Percentiles rank a stretch among this genome's conserved stretches.
phyloP scores from a whole-genome alignment of 345 rosid genomes.

The Rhizophora mangle region DNA sequence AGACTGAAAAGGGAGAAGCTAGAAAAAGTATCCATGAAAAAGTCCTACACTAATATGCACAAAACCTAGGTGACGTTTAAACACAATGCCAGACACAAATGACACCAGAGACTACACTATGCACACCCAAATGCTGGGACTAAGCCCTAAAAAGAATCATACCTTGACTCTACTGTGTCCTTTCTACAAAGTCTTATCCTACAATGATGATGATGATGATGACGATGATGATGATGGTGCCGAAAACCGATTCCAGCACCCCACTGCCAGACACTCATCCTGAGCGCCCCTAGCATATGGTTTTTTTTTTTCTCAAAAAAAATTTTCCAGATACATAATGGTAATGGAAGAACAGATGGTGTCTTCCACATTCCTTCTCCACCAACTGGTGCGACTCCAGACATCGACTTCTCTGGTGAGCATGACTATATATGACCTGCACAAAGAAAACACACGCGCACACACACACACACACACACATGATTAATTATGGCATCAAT shows the following conservation, averaged over 20 bases:
- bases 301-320: background rate
- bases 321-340: slow-evolving; percentile 22
- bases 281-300: slow-evolving; percentile 32
- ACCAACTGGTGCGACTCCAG: slow-evolving; percentile 41
- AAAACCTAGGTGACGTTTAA: slow-evolving; percentile 23
- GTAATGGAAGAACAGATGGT: slow-evolving; percentile 41
- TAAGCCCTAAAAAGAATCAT: slow-evolving; percentile 61
- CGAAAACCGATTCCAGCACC: slow-evolving; percentile 48
- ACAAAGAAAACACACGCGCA: slow-evolving; percentile 1
- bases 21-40: slow-evolving; percentile 1
- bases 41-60: slow-evolving; percentile 41
- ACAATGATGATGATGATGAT: slow-evolving; percentile 12
- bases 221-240: slow-evolving; percentile 15
- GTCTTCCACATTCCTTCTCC: slow-evolving; percentile 52
- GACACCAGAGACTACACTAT: slow-evolving; percentile 39
- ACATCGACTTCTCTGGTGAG: slow-evolving; percentile 65
- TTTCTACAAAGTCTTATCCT: slow-evolving; percentile 40
- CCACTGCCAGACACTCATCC: slow-evolving; percentile 38
- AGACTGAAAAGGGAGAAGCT: background rate
- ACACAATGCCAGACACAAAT: slow-evolving; percentile 32
- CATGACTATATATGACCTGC: slow-evolving; percentile 77
- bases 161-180: slow-evolving; percentile 57
- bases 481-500: background rate
- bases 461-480: no score
- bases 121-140: slow-evolving; percentile 57